phyloP scores from a whole-genome alignment of 176 grass and related monocot genomes.

The Bonia amplexicaulis region DNA sequence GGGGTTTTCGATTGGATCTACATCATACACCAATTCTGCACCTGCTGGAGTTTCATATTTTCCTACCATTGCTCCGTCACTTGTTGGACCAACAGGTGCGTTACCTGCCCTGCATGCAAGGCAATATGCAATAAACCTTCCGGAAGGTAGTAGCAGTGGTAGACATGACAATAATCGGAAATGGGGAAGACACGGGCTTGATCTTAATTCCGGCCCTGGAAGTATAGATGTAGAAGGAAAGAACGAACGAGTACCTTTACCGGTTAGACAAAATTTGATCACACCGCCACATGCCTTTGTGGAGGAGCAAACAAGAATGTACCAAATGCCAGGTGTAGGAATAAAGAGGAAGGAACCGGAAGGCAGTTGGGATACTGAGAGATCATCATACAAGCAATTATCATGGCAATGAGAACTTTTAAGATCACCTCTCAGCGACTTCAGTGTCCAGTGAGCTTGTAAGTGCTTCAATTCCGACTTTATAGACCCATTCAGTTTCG shows the following conservation, averaged over 20 bases:
- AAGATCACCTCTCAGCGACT: conserved; percentile 5
- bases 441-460: conserved; percentile 45
- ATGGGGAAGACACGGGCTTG: conserved; percentile 66
- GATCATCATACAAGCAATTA: conserved; percentile 63
- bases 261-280: conserved; percentile 54
- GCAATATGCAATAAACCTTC: conserved; percentile 66
- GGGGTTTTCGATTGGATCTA: conserved; percentile 48
- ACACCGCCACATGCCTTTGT: conserved; percentile 43
- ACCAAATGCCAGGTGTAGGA: conserved; percentile 46
- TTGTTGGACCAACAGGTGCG: conserved; percentile 47
- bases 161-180: conserved; percentile 51
- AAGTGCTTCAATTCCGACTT: conserved; percentile 3
- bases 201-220: conserved; percentile 79
- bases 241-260: conserved; percentile 40
- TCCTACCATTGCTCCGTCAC: conserved; percentile 32
- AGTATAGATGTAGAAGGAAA: conserved; percentile 56
- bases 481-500: not conserved
- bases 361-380: conserved; percentile 69
- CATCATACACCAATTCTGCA: conserved; percentile 39
- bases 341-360: conserved; percentile 85
- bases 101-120: conserved; percentile 54
- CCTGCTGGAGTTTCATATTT: conserved; percentile 41
- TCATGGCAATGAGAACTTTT: conserved; percentile 53
- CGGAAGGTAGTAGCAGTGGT: conserved; percentile 57
- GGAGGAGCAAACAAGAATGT: conserved; percentile 68